phyloP scores from a whole-genome alignment of 257 asterid genomes.

The Nicotiana sylvestris region DNA sequence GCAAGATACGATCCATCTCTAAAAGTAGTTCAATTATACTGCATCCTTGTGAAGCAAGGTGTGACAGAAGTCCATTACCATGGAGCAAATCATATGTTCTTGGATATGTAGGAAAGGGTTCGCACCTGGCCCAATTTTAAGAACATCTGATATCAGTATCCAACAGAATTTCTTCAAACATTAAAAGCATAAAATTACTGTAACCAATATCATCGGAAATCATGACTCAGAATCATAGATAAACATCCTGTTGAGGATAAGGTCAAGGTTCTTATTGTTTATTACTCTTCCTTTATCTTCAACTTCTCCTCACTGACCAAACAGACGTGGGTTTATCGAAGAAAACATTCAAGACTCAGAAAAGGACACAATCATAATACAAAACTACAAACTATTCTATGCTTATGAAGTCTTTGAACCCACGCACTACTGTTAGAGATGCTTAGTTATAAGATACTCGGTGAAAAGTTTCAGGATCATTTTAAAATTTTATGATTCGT shows the following conservation, averaged over 20 bases:
- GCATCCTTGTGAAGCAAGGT: slow-evolving; percentile 51
- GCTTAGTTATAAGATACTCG: neutral
- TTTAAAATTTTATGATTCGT: neutral
- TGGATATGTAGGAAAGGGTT: slow-evolving; percentile 93
- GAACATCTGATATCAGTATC: neutral
- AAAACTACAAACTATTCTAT: neutral
- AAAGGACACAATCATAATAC: neutral
- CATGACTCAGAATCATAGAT: neutral
- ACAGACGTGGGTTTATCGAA: neutral
- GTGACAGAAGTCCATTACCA: slow-evolving; percentile 72
- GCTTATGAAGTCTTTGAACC: neutral
- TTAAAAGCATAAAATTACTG: neutral
- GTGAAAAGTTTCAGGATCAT: neutral
- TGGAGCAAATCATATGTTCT: slow-evolving; percentile 93
- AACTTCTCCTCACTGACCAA: slow-evolving; percentile 1
- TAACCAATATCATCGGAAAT: neutral
- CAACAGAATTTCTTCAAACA: neutral
- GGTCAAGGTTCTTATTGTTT: neutral
- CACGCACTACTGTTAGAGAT: neutral
- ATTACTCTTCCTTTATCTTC: neutral
- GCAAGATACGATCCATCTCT: slow-evolving; percentile 91
- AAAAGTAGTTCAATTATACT: slow-evolving; percentile 48
- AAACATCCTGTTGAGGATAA: neutral
- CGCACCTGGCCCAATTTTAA: slow-evolving; percentile 58
- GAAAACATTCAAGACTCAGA: neutral